Evolutionary conservation across 805 yeast genomes (phyloP), one percentile per base, ranked within the genome.

Genomic region (Candida gorgasii): DNA sequence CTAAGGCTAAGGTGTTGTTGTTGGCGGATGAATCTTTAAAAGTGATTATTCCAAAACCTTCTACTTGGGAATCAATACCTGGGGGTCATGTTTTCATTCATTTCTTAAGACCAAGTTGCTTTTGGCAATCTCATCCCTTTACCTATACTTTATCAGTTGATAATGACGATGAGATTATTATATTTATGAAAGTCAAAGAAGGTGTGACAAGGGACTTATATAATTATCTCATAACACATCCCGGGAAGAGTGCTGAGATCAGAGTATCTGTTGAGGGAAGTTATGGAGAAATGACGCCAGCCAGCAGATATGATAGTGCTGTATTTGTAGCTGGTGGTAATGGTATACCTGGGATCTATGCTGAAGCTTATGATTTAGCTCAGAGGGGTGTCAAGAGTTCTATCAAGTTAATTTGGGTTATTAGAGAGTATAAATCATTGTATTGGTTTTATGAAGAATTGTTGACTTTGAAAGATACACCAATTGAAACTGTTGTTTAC

Each of bases 71-170:
- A 17, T 69, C 76, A 4, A 59, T 61, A 36, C 84, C 86, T 0
- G 88, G 88, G 1, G 81, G 82, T 17, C 83, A 78, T 57, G 79
- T 79, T 20, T 82, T 78, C 62, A 58, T 82, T 14, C 79, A 77
- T 50, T 68, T 77, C 48, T 52, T 79, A 33, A 63, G 53, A 24
- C 65, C 69, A 33, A 49, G 63, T 26, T 60, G 75, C 51, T 76
- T 79, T 52, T 78, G 83, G 79, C 83, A 82, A 51, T 79, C 86
- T 0, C 88, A 82, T 57, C 89, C 89, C 2, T 82, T 82, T 50
- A 80, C 86, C 0, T 66, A 63, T 40, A 63, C 68, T 5, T 44
- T 48, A 3, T 43, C 50, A 2, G 27, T 47, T 17, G 46, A 44
- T 5, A 43, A 47, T 12, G 44, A 53, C 6, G 43, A 54, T 33